Base-by-base conservation (phyloP, 23 red algal genomes). In the Gracilariopsis chorda region DNA sequence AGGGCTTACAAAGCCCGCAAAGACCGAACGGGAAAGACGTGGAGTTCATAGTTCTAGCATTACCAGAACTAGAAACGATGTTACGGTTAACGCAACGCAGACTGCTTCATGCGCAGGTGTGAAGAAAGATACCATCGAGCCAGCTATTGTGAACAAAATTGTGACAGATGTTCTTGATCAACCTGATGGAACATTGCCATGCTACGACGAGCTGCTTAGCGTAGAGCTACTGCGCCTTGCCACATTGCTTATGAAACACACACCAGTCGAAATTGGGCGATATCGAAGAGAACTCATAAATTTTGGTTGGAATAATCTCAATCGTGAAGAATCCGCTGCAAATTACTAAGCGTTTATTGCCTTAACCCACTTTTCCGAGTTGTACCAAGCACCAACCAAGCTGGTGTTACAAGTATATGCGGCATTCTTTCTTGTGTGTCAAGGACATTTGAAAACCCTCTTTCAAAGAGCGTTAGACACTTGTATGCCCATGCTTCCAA, bases 231-330 rank as follows among this genome's bases (percentile, higher is more conserved):
- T 99, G 48, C 94, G 89, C 39, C 79, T 99, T 27, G 90, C 97
- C 4, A 99, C 94, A 48, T 64, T 99, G 5, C 90, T 99, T 11
- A 94, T 99, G 52, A 63, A 91, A 55, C 70, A 84, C 64, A 90
- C 93, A 78, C 97, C 97, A 8, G 56, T 42, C 2, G 93, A 99
- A 51, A 78, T 96, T 12, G 48, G 56, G 5, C 77, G 85, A 21
- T 96, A 95, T 78, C 93, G 97, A 59, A 95, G 94, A 68, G 89
- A 99, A 45, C 59, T 99, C 13, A 96, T 99, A 13, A 95, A 88
- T 80, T 96, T 99, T 89, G 97, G 97, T 2, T 99, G 97, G 97
- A 94, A 94, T 64, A 83, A 99, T 65, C 74, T 99, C 57, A 99
- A 99, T 69, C 82, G 90, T n/a, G 97, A 99, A 20, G 94, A 95